phyloP scores from a whole-genome alignment of 2,329 filamentous ascomycete genomes.

The Dryadomyces sulphureus region DNA sequence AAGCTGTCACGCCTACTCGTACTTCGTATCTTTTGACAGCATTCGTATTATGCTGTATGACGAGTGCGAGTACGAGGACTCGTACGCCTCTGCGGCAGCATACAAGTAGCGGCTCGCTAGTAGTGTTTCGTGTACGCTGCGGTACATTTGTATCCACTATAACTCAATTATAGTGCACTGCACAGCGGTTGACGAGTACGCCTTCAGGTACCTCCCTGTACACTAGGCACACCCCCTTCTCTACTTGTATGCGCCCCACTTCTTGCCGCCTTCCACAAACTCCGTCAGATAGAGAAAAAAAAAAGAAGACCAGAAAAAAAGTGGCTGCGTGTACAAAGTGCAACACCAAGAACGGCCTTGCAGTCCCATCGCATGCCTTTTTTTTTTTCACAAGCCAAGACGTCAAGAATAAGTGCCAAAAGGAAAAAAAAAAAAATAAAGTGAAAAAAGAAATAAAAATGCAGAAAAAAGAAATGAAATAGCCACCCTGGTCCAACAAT shows the following conservation, averaged over 20 bases:
- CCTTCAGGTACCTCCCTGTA: too few relatives aligned
- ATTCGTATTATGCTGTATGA: too few relatives aligned
- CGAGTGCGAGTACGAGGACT: not conserved
- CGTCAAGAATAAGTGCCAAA: not conserved
- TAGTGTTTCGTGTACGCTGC: too few relatives aligned
- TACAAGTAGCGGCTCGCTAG: not conserved
- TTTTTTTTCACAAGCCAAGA: not conserved
- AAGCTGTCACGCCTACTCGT: too few relatives aligned
- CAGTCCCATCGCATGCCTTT: not conserved
- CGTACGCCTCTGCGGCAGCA: too few relatives aligned
- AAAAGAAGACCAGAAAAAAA: not conserved
- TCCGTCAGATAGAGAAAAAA: not conserved
- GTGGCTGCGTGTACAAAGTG: conserved; percentile 1
- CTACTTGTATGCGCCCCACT: not conserved
- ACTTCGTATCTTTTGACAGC: too few relatives aligned
- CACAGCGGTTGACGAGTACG: too few relatives aligned
- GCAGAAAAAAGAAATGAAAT: not conserved
- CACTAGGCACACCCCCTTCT: not conserved
- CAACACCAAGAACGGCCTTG: not conserved
- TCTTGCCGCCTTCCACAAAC: not conserved
- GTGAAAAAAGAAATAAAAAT: not conserved
- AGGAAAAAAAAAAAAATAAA: not conserved
- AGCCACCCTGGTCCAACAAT: not conserved
- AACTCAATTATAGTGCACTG: too few relatives aligned
- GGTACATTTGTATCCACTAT: too few relatives aligned